Conservation (phyloP, 2,329 filamentous ascomycete species). For the Seiridium cupressi region DNA sequence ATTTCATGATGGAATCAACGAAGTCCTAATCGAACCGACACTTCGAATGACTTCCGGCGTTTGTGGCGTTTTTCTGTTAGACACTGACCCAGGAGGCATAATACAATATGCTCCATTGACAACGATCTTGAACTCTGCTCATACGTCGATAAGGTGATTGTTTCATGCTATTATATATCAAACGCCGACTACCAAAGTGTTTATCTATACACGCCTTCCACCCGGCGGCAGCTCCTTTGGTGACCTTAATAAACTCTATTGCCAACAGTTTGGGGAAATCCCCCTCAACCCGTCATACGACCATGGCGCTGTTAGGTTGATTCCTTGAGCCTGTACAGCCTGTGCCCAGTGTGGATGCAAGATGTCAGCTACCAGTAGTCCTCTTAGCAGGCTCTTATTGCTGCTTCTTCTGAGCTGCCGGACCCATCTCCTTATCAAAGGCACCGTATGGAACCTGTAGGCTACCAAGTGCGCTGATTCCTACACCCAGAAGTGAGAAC, state of each 20-base stretch:
- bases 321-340: background rate
- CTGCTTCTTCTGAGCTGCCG: conserved; percentile 83
- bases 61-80: background rate
- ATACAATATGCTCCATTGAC: background rate
- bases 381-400: conserved; percentile 28
- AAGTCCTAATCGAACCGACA: background rate
- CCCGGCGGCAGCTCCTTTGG: background rate
- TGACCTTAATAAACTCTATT: background rate
- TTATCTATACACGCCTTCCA: background rate
- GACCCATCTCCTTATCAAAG: conserved; percentile 94
- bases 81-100: background rate
- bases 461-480: conserved; percentile 72
- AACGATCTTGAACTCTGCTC: background rate
- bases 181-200: background rate
- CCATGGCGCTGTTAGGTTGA: no score
- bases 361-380: background rate
- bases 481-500: conserved; percentile 75
- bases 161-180: background rate
- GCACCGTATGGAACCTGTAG: conserved; percentile 90
- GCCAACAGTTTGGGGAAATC: no score
- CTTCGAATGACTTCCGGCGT: background rate
- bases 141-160: no score
- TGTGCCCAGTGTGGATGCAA: no score
- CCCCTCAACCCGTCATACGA: no score
- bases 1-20: background rate